These are phyloP conservation scores for Ascomycota sp. DNA, from an alignment of 2,329 filamentous ascomycete species.

Conservation along the genomic window DNA sequence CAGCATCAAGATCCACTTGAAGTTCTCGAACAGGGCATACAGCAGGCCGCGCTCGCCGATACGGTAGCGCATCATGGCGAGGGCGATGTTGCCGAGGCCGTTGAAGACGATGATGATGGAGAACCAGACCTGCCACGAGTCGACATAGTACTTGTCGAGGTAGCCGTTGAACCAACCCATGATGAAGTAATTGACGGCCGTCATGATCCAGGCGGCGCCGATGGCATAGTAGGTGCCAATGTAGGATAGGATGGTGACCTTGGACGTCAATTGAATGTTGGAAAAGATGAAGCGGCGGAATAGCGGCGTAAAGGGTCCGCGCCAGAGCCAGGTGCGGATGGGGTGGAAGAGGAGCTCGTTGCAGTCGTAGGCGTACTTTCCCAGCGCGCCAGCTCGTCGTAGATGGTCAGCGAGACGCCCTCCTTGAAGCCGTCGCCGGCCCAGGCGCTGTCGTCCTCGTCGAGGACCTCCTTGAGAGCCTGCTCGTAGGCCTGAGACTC, in stretches of 20 bases:
- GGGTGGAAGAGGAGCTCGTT: slow-evolving; percentile 69
- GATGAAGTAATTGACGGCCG: slow-evolving; percentile 53
- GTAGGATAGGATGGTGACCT: slow-evolving; percentile 57
- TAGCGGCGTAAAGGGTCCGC: slow-evolving; percentile 59
- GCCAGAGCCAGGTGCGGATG: slow-evolving; percentile 49
- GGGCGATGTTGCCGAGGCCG: slow-evolving; percentile 49
- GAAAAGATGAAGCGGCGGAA: slow-evolving; percentile 57
- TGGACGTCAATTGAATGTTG: slow-evolving; percentile 54
- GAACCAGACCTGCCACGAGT: slow-evolving; percentile 65
- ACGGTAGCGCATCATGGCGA: slow-evolving; percentile 55
- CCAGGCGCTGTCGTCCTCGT: slow-evolving; percentile 48
- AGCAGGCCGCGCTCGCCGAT: slow-evolving; percentile 41
- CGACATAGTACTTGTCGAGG: slow-evolving; percentile 62
- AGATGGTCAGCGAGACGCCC: slow-evolving; percentile 65
- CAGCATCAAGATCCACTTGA: slow-evolving; percentile 56
- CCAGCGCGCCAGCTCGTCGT: slow-evolving; percentile 69
- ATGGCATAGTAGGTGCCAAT: slow-evolving; percentile 69
- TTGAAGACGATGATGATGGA: slow-evolving; percentile 64
- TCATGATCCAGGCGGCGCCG: slow-evolving; percentile 55
- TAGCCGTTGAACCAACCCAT: slow-evolving; percentile 60
- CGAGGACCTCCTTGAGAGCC: slow-evolving; percentile 43
- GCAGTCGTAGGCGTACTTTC: slow-evolving; percentile 78
- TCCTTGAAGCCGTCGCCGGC: slow-evolving; percentile 63
- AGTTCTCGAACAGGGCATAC: slow-evolving; percentile 36
- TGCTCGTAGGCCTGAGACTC: slow-evolving; percentile 46